phyloP scores from a whole-genome alignment of 1,139 yeast genomes.

The Suhomyces ambrosiae region DNA sequence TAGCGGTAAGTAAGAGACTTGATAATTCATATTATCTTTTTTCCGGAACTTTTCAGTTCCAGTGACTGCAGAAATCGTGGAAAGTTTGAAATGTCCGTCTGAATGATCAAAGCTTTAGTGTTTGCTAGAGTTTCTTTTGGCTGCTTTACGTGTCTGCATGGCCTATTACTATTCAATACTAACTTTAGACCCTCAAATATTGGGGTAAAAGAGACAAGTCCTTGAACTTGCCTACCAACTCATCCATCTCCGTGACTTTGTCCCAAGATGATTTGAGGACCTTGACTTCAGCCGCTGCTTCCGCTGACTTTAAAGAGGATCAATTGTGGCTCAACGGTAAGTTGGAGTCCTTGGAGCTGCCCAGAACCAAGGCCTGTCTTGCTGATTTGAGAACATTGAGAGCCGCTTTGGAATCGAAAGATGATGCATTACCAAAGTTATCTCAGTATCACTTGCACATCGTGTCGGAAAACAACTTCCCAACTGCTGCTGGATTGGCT shows the following conservation, averaged over 20 bases:
- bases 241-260: constrained; percentile 91
- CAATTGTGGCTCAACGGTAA: constrained; percentile 81
- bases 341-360: constrained; percentile 63
- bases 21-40: not conserved
- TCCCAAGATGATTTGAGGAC: constrained; percentile 90
- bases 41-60: not conserved
- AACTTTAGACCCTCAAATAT: constrained; percentile 77
- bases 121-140: too few relatives aligned
- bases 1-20: constrained; percentile 63
- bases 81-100: not conserved
- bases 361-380: constrained; percentile 80
- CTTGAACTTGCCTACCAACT: constrained; percentile 90
- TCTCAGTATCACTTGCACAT: constrained; percentile 72
- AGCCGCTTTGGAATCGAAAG: constrained; percentile 50
- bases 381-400: constrained; percentile 73
- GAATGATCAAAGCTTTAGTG: too few relatives aligned
- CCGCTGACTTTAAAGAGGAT: constrained; percentile 59
- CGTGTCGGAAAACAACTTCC: constrained; percentile 94
- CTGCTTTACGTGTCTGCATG: too few relatives aligned
- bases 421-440: constrained; percentile 58
- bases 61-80: not conserved
- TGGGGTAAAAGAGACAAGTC: constrained; percentile 96
- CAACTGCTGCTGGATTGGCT: constrained; percentile 98
- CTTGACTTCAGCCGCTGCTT: constrained; percentile 81
- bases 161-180: constrained; percentile 24